phyloP scores from a whole-genome alignment of 1,284 basidiomycete species.

The Melampsora medusae region DNA sequence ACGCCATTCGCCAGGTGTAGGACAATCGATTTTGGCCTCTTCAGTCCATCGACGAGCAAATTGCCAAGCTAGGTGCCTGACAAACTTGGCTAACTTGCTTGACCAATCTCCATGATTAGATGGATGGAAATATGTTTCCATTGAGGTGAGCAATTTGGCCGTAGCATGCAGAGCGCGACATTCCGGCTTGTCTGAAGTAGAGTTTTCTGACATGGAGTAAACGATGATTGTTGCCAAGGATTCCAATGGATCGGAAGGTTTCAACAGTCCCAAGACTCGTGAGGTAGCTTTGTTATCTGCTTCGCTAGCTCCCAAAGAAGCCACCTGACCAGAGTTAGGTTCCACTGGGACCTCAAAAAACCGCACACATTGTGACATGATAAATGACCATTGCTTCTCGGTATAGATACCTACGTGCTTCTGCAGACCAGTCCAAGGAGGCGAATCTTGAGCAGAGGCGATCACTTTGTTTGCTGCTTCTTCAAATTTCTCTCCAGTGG shows the following conservation, averaged over 20 bases:
- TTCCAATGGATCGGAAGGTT: constrained; percentile 68
- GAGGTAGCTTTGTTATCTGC: constrained; percentile 63
- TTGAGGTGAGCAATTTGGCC: constrained; percentile 83
- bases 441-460: constrained; percentile 41
- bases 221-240: constrained; percentile 82
- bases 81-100: constrained; percentile 63
- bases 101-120: constrained; percentile 59
- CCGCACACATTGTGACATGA: constrained; percentile 81
- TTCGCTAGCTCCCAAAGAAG: constrained; percentile 58
- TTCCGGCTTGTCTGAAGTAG: constrained; percentile 56
- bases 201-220: constrained; percentile 86
- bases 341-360: constrained; percentile 65
- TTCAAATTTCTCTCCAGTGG: constrained; percentile 20
- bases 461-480: constrained; percentile 57
- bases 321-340: constrained; percentile 61
- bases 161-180: constrained; percentile 74
- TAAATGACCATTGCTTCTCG: constrained; percentile 75
- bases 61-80: constrained; percentile 76
- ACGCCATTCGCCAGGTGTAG: constrained; percentile 71
- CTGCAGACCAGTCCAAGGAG: constrained; percentile 56
- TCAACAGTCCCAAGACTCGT: constrained; percentile 72
- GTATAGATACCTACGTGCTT: constrained; percentile 85
- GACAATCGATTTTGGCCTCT: constrained; percentile 75
- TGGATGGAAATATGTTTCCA: constrained; percentile 89
- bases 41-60: constrained; percentile 79